phyloP scores from a whole-genome alignment of 2,329 filamentous ascomycete genomes.

The Diaporthe nobilis region DNA sequence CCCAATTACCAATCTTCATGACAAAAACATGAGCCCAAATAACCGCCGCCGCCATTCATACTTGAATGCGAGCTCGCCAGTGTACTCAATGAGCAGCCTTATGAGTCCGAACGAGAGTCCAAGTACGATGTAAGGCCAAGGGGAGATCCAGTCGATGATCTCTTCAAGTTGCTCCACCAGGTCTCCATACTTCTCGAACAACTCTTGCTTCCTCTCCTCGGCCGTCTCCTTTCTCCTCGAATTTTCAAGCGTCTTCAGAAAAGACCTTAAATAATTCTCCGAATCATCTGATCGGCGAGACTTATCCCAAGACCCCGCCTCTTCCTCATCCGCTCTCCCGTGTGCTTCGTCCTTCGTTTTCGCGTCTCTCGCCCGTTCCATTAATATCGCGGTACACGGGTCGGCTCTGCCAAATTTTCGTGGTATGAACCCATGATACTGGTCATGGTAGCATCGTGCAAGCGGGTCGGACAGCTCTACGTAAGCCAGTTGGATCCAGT shows the following conservation, averaged over 20 bases:
- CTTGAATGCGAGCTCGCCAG: too few relatives aligned
- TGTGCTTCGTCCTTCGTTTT: background rate
- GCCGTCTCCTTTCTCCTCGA: too few relatives aligned
- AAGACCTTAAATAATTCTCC: too few relatives aligned
- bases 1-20: background rate
- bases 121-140: background rate
- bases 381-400: background rate
- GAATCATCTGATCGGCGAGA: too few relatives aligned
- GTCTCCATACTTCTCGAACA: background rate
- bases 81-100: background rate
- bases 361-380: background rate
- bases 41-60: background rate
- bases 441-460: slow-evolving; percentile 11
- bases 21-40: background rate
- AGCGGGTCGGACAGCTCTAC: background rate
- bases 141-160: background rate
- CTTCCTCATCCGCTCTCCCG: background rate
- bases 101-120: background rate
- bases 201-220: background rate
- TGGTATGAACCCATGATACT: background rate
- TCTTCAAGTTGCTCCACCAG: background rate
- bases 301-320: background rate
- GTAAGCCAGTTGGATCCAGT: slow-evolving; percentile 2
- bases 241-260: too few relatives aligned
- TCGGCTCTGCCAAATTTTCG: background rate